Evolutionary conservation across 202 grass and related monocot genomes (phyloP).

Genomic region (Brachypodium distachyon): DNA sequence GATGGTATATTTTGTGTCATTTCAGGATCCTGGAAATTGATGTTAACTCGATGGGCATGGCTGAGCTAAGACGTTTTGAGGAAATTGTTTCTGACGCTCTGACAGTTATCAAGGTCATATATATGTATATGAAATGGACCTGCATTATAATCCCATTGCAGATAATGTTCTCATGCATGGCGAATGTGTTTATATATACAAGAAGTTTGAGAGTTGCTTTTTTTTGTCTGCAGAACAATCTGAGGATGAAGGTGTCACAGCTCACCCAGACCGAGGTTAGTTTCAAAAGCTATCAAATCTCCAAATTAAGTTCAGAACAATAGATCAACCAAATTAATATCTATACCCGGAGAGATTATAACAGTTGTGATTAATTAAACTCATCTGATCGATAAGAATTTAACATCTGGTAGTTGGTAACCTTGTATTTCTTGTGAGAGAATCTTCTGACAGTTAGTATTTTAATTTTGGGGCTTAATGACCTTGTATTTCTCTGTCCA

Average conservation of each 20-base stretch:
- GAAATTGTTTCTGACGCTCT: constrained; percentile 11
- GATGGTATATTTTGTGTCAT: not conserved
- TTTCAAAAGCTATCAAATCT: not conserved
- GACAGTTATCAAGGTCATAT: constrained; percentile 12
- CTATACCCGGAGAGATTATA: too few species aligned
- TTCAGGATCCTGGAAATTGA: constrained; percentile 26
- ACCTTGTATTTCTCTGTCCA: not conserved
- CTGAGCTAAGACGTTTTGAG: constrained; percentile 12
- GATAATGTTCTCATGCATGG: not conserved
- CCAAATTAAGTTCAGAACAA: too few species aligned
- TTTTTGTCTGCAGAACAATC: constrained; percentile 14
- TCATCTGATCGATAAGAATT: too few species aligned
- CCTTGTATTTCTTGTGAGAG: too few species aligned
- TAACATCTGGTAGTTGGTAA: too few species aligned
- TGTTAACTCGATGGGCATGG: not conserved
- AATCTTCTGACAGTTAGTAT: not conserved
- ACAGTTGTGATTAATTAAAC: too few species aligned
- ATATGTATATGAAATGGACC: not conserved
- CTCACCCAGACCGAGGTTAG: not conserved
- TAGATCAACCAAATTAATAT: too few species aligned
- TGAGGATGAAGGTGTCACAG: not conserved
- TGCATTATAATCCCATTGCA: not conserved
- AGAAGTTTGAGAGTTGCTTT: not conserved
- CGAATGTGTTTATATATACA: not conserved
- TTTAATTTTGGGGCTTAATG: not conserved